Evolutionary conservation across 148 eudicot genomes (phyloP).

Genomic region (Nepenthes gracilis): DNA sequence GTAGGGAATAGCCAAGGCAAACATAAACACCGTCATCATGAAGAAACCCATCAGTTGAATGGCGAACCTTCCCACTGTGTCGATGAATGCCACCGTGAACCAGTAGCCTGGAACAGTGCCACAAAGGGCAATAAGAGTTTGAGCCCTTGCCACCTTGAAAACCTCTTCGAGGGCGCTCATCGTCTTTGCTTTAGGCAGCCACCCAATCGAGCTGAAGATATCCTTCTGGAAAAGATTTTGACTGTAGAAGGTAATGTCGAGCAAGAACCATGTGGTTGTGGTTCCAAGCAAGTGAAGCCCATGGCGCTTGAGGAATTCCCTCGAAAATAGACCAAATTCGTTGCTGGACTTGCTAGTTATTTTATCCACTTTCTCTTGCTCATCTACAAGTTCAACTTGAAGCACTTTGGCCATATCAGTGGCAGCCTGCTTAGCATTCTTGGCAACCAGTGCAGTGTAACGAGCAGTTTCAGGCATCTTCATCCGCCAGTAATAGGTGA

Average conservation of each 20-base stretch:
- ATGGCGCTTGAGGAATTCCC: slow-evolving; percentile 1
- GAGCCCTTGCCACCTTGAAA: slow-evolving; percentile 1
- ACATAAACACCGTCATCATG: not conserved
- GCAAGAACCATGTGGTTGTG: not conserved
- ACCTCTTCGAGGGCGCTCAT: slow-evolving; percentile 2
- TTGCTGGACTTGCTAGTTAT: not conserved
- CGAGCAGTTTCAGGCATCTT: slow-evolving; percentile 2
- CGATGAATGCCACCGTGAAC: not conserved
- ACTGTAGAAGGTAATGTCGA: not conserved
- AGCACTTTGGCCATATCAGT: slow-evolving; percentile 1
- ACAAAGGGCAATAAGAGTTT: not conserved
- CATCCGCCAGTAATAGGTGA: not conserved
- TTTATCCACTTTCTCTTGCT: not conserved
- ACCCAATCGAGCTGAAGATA: not conserved
- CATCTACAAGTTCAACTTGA: not conserved
- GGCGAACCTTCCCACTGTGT: not conserved
- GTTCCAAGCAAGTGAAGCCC: slow-evolving; percentile 2
- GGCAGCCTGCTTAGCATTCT: not conserved
- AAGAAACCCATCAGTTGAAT: not conserved
- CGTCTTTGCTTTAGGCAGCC: not conserved
- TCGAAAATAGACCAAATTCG: not conserved
- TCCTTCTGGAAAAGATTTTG: not conserved
- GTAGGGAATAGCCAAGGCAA: slow-evolving; percentile 1
- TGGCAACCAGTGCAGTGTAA: slow-evolving; percentile 1
- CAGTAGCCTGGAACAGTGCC: not conserved